Evolutionary conservation across 1,284 basidiomycete species (phyloP), one percentile per base, ranked within the genome.

Genomic region (Trichosporon faecale): DNA sequence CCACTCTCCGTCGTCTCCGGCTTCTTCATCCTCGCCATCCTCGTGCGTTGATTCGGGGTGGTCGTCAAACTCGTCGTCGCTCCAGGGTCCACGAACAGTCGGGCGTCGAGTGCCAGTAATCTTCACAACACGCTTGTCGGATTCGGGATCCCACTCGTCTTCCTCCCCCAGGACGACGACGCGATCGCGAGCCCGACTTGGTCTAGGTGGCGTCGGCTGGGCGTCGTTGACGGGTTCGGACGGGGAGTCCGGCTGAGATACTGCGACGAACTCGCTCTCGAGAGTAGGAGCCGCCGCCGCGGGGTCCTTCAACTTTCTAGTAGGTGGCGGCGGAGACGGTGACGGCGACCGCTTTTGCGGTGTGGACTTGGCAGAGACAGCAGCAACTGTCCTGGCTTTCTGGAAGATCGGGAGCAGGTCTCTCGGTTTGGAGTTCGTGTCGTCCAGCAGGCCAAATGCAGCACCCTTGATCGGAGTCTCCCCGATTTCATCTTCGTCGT

Each of bases 391-490:
- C 65, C 37, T 69, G 7, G 63, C 69, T 29, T 60, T 64, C 57
- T 71, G 52, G 57, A 73, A 70, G 5, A 70, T 70, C 14, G 69
- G 66, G n/a, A 73, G 68, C 33, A 73, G 37, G 35, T 73, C 69
- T 16, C 37, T 65, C 11, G 27, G 37, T 23, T 46, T 29, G 9
- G 23, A 25, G 18, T 9, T 31, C 9, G 16, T 21, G 4, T 60
- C 69, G 57, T 68, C 68, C 16, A 71, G 37, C 21, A 73, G 60
- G 1, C 64, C 64, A 33, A 73, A 73, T 12, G 60, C 46, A 3
- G 60, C 66, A 16, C 66, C 66, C 65, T 71, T 71, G 60, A 73
- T 44, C 1, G 72, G 72, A 33, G 72, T 73, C 64, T 69, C 65
- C 2, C 64, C 72, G 1, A 73, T 55, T 40, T 68, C 70, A 23